Evolutionary conservation across 768 basidiomycete species (phyloP).

Genomic region (Tylopilus rubrobrunneus): DNA sequence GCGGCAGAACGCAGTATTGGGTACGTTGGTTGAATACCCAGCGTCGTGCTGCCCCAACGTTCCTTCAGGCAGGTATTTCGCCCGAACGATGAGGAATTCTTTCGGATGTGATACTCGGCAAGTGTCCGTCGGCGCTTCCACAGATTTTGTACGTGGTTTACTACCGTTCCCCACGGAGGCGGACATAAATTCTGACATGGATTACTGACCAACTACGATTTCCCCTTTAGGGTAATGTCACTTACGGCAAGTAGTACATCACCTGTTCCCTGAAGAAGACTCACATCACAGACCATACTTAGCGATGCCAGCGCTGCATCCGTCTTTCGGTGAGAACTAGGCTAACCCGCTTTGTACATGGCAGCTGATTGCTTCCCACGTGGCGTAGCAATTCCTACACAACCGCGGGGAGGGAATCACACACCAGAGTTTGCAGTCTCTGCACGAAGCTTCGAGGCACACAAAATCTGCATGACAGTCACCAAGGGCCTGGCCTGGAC

Average conservation of each 20-base stretch:
- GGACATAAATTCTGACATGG: neutral
- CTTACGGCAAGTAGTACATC: slow-evolving; percentile 52
- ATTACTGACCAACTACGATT: slow-evolving; percentile 13
- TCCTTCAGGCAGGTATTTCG: slow-evolving; percentile 49
- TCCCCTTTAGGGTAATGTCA: slow-evolving; percentile 62
- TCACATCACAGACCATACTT: slow-evolving; percentile 10
- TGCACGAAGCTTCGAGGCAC: slow-evolving; percentile 58
- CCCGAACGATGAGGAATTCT: slow-evolving; percentile 39
- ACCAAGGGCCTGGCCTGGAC: slow-evolving; percentile 61
- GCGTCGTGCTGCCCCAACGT: slow-evolving; percentile 2
- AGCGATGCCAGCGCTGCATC: slow-evolving; percentile 65
- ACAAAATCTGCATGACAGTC: slow-evolving; percentile 52
- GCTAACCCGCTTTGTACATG: neutral
- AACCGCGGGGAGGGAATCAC: slow-evolving; percentile 70
- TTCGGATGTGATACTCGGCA: slow-evolving; percentile 41
- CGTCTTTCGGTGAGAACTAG: slow-evolving; percentile 47
- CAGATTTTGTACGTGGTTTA: slow-evolving; percentile 64
- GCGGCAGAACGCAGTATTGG: slow-evolving; percentile 53
- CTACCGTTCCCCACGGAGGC: neutral
- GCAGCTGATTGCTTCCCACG: slow-evolving; percentile 24
- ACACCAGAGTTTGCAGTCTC: slow-evolving; percentile 63
- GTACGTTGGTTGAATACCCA: slow-evolving; percentile 30
- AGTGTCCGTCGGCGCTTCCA: slow-evolving; percentile 53
- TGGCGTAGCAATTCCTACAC: slow-evolving; percentile 63
- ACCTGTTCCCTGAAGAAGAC: slow-evolving; percentile 3